Evolutionary conservation across 2,329 filamentous ascomycete genomes (phyloP).

Genomic region (Colletotrichum liriopes): DNA sequence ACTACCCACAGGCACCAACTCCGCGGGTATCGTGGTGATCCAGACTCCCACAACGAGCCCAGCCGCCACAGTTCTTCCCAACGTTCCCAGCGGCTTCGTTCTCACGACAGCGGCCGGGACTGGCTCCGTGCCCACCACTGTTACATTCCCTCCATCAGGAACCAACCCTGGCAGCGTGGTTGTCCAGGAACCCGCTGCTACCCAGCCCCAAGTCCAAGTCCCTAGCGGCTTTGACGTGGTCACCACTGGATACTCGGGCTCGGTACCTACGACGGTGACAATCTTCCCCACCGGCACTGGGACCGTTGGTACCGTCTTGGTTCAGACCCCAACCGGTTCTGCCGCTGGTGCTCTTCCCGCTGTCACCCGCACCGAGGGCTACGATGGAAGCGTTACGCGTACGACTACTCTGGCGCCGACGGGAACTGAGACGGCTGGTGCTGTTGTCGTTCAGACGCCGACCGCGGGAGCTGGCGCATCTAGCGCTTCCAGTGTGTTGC

Average conservation of each 20-base stretch:
- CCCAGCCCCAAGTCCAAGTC: not conserved
- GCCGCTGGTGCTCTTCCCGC: not conserved
- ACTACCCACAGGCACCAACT: constrained; percentile 11
- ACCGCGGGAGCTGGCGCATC: not conserved
- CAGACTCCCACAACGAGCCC: constrained; percentile 25
- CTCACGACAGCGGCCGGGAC: not conserved
- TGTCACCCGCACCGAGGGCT: not conserved
- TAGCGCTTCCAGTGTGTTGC: not conserved
- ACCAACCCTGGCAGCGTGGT: constrained; percentile 14
- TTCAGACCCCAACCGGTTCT: constrained; percentile 25
- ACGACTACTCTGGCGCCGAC: constrained; percentile 1
- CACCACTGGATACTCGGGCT: not conserved
- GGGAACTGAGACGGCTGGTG: not conserved
- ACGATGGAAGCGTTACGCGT: not conserved
- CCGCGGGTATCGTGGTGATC: constrained; percentile 25
- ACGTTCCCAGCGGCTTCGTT: constrained; percentile 17
- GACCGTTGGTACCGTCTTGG: constrained; percentile 8
- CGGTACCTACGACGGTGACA: not conserved
- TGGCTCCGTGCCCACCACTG: not conserved
- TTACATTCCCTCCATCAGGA: constrained; percentile 9
- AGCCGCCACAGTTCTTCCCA: not conserved
- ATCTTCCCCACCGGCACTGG: not conserved
- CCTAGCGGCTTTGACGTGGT: not conserved
- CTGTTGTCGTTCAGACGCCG: constrained; percentile 9
- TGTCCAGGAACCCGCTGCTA: not conserved